phyloP scores from a whole-genome alignment of 1,284 basidiomycete genomes.

The Ustilago cynodontis region DNA sequence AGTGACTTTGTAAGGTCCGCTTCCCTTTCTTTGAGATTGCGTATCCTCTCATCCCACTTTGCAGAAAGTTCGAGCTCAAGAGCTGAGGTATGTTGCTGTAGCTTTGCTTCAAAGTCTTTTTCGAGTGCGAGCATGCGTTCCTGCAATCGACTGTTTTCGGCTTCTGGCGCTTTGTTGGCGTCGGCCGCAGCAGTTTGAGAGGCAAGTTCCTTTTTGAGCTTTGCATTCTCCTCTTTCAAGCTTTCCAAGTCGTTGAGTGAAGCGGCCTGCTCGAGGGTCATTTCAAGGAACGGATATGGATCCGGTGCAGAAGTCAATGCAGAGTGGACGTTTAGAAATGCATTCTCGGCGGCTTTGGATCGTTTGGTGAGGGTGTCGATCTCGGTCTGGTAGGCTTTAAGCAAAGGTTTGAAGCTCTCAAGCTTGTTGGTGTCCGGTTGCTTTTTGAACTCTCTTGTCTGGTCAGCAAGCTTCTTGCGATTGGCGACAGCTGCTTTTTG shows the following conservation, averaged over 20 bases:
- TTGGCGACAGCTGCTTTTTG: constrained; percentile 60
- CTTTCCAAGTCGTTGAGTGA: constrained; percentile 48
- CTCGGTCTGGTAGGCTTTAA: constrained; percentile 83
- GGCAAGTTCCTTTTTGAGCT: constrained; percentile 34
- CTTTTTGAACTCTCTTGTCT: constrained; percentile 66
- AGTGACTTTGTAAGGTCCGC: constrained; percentile 90
- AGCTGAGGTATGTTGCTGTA: constrained; percentile 84
- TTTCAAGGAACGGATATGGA: constrained; percentile 93
- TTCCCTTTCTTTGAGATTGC: constrained; percentile 94
- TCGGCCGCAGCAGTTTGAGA: constrained; percentile 17
- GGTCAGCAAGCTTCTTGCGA: constrained; percentile 65
- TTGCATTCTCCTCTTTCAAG: constrained; percentile 35
- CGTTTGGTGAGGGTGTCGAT: constrained; percentile 94
- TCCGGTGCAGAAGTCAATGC: constrained; percentile 89
- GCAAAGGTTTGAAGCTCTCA: constrained; percentile 61
- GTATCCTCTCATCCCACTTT: constrained; percentile 92
- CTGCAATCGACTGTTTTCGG: constrained; percentile 85
- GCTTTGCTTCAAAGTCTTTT: constrained; percentile 85
- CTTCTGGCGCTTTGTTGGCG: constrained; percentile 76
- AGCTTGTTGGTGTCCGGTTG: constrained; percentile 55
- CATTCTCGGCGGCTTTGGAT: constrained; percentile 89
- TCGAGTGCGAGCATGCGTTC: constrained; percentile 65
- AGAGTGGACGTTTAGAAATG: constrained; percentile 81
- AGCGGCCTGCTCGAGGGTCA: constrained; percentile 77
- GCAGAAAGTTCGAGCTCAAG: constrained; percentile 96